Base-by-base conservation (phyloP, 2,329 filamentous ascomycete genomes). In the Lachnellula arida region DNA sequence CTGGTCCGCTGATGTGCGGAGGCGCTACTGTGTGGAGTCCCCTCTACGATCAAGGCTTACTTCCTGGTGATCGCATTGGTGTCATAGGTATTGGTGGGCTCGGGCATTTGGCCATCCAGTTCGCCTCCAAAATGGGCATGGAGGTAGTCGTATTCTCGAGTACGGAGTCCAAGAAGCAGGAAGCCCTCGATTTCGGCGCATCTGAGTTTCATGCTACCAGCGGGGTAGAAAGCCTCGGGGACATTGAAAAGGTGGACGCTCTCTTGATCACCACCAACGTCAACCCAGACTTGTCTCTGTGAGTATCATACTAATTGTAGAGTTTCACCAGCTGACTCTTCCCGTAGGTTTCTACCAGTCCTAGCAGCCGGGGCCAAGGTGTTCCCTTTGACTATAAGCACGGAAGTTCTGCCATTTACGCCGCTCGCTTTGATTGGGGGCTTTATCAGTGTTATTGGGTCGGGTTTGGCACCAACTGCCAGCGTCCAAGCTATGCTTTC, bases 51-150 rank as follows among this genome's bases (percentile, higher is more conserved):
- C 58, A 62, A 37, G 54, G 51, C 4, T 42, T 63, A n/a, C 87
- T 87, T 0, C 82, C 85, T 0, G 87, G 86, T 2, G 87, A 87
- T 68, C 76, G 73, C 3, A 85, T 92, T 0, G 88, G 84, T 0
- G 79, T 91, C 48, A 75, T 89, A 5, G 87, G 88, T 2, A 76
- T 91, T 12, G 88, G 88, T 5, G 88, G 87, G 0, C 71, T 91
- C 0, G 87, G 87, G 0, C 87, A 92, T 68, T 80, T 91, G 60
- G 88, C 81, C 0, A 71, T 92, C 19, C 76, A 88, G 57, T 90
- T 82, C 68, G 84, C 87, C 0, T 81, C 78, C 60, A 87, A 87
- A 0, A 73, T 91, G 5, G 85, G 84, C 6, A 84, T 83, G 19
- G 77, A 78, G 2, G 78, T 84, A 4, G 81, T 84, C 14, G 84